Conservation (phyloP, 805 yeast genomes). For the Huiozyma sinensis region DNA sequence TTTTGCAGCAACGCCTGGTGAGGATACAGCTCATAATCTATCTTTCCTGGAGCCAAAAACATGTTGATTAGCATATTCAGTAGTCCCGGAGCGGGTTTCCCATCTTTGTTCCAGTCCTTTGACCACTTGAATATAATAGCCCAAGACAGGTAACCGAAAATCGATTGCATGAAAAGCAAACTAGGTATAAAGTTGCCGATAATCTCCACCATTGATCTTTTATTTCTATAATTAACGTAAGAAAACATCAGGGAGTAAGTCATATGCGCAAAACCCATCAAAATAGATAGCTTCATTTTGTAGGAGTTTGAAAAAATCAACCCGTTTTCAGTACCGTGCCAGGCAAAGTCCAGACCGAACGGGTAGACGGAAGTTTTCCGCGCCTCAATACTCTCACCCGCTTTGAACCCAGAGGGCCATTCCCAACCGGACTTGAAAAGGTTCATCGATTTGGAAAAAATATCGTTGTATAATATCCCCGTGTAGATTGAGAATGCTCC, state of each 20-base stretch:
- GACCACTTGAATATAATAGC: constrained; percentile 90
- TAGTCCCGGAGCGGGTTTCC: constrained; percentile 79
- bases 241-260: constrained; percentile 79
- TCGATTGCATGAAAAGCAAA: constrained; percentile 87
- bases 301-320: constrained; percentile 87
- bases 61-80: constrained; percentile 90
- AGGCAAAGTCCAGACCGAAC: constrained; percentile 82
- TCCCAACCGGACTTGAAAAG: constrained; percentile 84
- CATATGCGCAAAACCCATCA: constrained; percentile 95
- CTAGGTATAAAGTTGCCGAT: constrained; percentile 94
- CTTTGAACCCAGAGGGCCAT: constrained; percentile 70
- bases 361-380: constrained; percentile 58
- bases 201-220: constrained; percentile 65
- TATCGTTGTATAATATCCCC: constrained; percentile 86
- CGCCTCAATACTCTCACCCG: constrained; percentile 63
- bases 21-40: constrained; percentile 67
- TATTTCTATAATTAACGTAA: constrained; percentile 63
- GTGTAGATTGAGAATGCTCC: constrained; percentile 93
- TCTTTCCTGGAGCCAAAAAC: constrained; percentile 87
- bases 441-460: constrained; percentile 85
- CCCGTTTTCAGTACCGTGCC: constrained; percentile 97
- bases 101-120: constrained; percentile 76
- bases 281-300: constrained; percentile 91
- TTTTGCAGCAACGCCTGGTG: constrained; percentile 77
- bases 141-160: constrained; percentile 83